phyloP scores from a whole-genome alignment of 441 rosid species.

The Aquilaria agallochum region DNA sequence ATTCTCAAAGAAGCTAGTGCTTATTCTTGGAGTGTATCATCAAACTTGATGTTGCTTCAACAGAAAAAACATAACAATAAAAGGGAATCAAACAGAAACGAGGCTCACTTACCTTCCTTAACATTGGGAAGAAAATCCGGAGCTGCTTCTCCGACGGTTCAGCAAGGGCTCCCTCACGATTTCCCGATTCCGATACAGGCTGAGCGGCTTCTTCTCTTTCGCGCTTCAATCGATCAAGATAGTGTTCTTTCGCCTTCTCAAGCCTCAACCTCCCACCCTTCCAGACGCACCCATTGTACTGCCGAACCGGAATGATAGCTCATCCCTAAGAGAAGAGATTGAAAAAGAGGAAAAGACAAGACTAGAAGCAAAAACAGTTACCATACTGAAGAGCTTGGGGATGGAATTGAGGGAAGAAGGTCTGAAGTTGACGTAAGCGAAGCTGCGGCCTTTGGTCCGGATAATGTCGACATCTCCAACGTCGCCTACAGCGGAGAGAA shows the following conservation, averaged over 20 bases:
- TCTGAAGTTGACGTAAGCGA: conserved; percentile 67
- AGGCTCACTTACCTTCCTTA: conserved; percentile 46
- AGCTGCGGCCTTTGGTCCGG: conserved; percentile 82
- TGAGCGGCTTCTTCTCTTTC: conserved; percentile 67
- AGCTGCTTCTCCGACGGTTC: conserved; percentile 32
- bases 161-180: conserved; percentile 9
- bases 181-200: conserved; percentile 7
- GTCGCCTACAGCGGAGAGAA: conserved; percentile 51
- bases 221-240: conserved; percentile 51
- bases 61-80: neutral
- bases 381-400: conserved; percentile 74
- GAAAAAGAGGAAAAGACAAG: neutral
- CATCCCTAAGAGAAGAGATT: neutral
- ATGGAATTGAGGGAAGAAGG: conserved; percentile 62
- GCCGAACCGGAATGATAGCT: conserved; percentile 7
- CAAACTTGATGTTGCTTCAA: too few relatives aligned
- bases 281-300: conserved; percentile 94
- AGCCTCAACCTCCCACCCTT: conserved; percentile 82
- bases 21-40: too few relatives aligned
- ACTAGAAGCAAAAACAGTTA: conserved; percentile 12
- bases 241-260: conserved; percentile 88
- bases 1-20: too few relatives aligned
- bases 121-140: conserved; percentile 63
- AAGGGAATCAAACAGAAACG: neutral
- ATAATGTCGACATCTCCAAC: conserved; percentile 51